Evolutionary conservation across 495 filamentous ascomycete species (phyloP).

Genomic region (Aspergillus carlsbadensis): DNA sequence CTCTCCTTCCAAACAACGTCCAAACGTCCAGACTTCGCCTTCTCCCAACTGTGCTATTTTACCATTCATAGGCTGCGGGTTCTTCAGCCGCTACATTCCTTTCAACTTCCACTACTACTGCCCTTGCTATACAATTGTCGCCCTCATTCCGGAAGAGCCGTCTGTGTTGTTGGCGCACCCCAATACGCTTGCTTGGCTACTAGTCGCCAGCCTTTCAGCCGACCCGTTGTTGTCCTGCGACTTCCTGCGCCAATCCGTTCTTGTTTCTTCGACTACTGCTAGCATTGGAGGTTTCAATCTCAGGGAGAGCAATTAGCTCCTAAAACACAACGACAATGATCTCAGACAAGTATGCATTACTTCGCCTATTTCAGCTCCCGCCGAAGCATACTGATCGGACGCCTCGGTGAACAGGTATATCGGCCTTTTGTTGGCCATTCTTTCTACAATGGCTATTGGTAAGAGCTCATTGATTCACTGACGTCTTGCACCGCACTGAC

Average conservation of each 20-base stretch:
- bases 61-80: slow-evolving; percentile 13
- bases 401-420: slow-evolving; percentile 67
- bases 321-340: slow-evolving; percentile 58
- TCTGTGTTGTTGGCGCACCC: slow-evolving; percentile 16
- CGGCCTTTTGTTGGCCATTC: slow-evolving; percentile 83
- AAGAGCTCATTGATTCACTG: slow-evolving; percentile 33
- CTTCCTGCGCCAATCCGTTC: slow-evolving; percentile 7
- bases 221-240: slow-evolving; percentile 3
- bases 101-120: slow-evolving; percentile 11
- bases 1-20: slow-evolving; percentile 1
- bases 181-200: slow-evolving; percentile 24
- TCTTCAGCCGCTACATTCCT: slow-evolving; percentile 19
- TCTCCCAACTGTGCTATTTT: not conserved
- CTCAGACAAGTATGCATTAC: slow-evolving; percentile 75
- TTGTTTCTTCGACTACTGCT: slow-evolving; percentile 17
- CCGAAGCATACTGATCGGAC: slow-evolving; percentile 34
- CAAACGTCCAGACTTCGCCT: not conserved
- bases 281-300: slow-evolving; percentile 41
- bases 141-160: slow-evolving; percentile 5
- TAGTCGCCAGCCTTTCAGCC: slow-evolving; percentile 11
- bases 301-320: slow-evolving; percentile 45
- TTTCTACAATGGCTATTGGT: slow-evolving; percentile 92
- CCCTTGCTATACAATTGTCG: slow-evolving; percentile 11
- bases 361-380: not conserved
- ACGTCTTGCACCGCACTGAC: slow-evolving; percentile 15